These are phyloP conservation scores for Fomitopsis palustris DNA, from an alignment of 1,284 basidiomycete genomes.

Conservation along the genomic window DNA sequence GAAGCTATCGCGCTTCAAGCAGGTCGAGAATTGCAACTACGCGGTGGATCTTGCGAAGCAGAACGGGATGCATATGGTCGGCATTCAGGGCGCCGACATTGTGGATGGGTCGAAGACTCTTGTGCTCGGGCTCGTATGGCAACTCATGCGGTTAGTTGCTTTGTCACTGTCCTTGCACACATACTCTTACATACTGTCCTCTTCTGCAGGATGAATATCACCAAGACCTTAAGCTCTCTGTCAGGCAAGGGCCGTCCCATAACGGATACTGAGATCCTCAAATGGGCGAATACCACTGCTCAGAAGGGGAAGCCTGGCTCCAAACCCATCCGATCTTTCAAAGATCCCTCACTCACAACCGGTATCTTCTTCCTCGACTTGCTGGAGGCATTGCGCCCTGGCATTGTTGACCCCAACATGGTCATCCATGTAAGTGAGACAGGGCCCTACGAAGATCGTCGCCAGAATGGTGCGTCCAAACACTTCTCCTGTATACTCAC, in stretches of 20 bases:
- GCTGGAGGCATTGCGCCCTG: slow-evolving; percentile 87
- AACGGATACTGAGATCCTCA: slow-evolving; percentile 91
- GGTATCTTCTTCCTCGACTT: slow-evolving; percentile 94
- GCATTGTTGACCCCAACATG: slow-evolving; percentile 91
- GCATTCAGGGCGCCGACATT: slow-evolving; percentile 97
- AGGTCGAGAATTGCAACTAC: slow-evolving; percentile 98
- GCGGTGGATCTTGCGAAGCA: slow-evolving; percentile 89
- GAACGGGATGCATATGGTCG: slow-evolving; percentile 94
- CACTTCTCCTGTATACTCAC: too few relatives aligned
- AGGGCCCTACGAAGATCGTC: slow-evolving; percentile 85
- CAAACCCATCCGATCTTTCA: slow-evolving; percentile 84
- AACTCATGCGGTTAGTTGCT: slow-evolving; percentile 80
- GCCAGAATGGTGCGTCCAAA: slow-evolving; percentile 73
- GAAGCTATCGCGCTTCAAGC: slow-evolving; percentile 92
- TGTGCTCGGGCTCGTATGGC: slow-evolving; percentile 96
- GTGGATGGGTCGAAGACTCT: slow-evolving; percentile 91
- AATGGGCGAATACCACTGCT: slow-evolving; percentile 93
- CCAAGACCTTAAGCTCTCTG: slow-evolving; percentile 83
- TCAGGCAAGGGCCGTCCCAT: slow-evolving; percentile 76
- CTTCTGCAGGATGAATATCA: slow-evolving; percentile 74
- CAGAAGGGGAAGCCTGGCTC: slow-evolving; percentile 69
- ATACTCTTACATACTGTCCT: background rate
- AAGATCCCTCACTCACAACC: slow-evolving; percentile 88
- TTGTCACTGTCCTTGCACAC: background rate
- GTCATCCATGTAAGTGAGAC: slow-evolving; percentile 62